These are phyloP conservation scores for Tilletia caries DNA, from an alignment of 1,284 basidiomycete species.

Conservation along the genomic window DNA sequence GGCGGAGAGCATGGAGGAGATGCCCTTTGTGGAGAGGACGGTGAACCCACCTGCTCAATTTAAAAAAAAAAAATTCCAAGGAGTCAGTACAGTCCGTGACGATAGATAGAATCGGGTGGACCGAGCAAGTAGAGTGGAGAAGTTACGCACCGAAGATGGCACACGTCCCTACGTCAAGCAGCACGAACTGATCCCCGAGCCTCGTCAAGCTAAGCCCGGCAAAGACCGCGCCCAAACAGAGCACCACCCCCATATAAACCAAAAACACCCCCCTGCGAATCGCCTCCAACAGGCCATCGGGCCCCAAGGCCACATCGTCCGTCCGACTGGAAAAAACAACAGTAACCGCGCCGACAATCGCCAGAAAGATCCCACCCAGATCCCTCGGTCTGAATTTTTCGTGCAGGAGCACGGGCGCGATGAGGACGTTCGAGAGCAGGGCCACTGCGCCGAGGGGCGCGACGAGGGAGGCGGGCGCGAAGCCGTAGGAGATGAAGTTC, in stretches of 20 bases:
- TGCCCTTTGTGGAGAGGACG: constrained; percentile 85
- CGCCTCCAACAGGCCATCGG: constrained; percentile 34
- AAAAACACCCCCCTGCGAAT: constrained; percentile 41
- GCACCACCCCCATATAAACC: constrained; percentile 34
- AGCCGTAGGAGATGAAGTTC: constrained; percentile 78
- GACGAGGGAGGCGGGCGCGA: constrained; percentile 87
- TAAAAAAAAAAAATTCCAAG: background rate
- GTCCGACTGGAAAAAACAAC: constrained; percentile 77
- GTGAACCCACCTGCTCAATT: constrained; percentile 78
- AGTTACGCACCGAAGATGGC: constrained; percentile 74
- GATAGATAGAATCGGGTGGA: background rate
- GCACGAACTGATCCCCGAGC: constrained; percentile 68
- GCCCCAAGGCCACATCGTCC: constrained; percentile 34
- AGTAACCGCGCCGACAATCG: constrained; percentile 48
- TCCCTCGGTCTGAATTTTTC: constrained; percentile 62
- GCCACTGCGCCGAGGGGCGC: constrained; percentile 82
- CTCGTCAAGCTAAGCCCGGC: constrained; percentile 58
- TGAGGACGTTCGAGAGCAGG: constrained; percentile 87
- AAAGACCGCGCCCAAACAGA: constrained; percentile 25
- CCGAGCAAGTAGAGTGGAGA: no score
- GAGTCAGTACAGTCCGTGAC: background rate
- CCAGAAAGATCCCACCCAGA: constrained; percentile 65
- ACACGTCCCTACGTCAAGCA: constrained; percentile 82
- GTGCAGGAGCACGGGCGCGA: constrained; percentile 76
- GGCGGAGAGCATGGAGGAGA: constrained; percentile 67